phyloP scores from a whole-genome alignment of 2,329 filamentous ascomycete genomes.

The Rhynchosporium agropyri region DNA sequence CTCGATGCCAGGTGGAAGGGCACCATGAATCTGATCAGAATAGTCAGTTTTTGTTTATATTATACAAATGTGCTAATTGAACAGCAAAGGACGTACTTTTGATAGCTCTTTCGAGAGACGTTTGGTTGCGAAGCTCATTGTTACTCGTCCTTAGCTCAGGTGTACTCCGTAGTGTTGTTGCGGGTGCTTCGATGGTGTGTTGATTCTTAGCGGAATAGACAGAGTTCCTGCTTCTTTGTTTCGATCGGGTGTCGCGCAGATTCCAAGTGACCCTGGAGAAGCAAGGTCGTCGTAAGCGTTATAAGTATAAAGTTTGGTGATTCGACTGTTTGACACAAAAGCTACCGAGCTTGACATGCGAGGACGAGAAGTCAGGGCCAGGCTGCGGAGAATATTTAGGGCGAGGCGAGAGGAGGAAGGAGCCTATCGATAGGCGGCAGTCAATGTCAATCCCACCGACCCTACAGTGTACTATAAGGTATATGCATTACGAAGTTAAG shows the following conservation, averaged over 20 bases:
- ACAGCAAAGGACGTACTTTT: conserved; percentile 49
- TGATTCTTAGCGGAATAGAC: conserved; percentile 3
- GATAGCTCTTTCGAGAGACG: conserved; percentile 61
- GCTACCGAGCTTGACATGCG: not conserved
- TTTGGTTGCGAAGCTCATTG: conserved; percentile 57
- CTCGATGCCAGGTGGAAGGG: conserved; percentile 67
- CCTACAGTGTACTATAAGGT: not conserved
- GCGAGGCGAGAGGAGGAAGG: conserved; percentile 1
- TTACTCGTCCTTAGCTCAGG: conserved; percentile 4
- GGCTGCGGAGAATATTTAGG: conserved; percentile 6
- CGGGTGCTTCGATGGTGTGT: not conserved
- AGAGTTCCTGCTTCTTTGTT: not conserved
- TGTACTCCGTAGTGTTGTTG: not conserved
- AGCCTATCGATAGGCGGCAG: conserved; percentile 18
- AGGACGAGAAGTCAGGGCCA: not conserved
- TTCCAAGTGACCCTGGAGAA: not conserved
- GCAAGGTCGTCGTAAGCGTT: not conserved
- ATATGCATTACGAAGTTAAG: not conserved
- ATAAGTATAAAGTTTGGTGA: not conserved
- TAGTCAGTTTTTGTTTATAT: not conserved
- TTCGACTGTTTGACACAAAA: too few species aligned
- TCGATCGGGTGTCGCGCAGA: not conserved
- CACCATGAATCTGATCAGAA: conserved; percentile 39
- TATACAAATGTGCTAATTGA: not conserved
- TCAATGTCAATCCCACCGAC: not conserved